Base-by-base conservation (phyloP, 441 rosid species). In the Eruca vesicaria region DNA sequence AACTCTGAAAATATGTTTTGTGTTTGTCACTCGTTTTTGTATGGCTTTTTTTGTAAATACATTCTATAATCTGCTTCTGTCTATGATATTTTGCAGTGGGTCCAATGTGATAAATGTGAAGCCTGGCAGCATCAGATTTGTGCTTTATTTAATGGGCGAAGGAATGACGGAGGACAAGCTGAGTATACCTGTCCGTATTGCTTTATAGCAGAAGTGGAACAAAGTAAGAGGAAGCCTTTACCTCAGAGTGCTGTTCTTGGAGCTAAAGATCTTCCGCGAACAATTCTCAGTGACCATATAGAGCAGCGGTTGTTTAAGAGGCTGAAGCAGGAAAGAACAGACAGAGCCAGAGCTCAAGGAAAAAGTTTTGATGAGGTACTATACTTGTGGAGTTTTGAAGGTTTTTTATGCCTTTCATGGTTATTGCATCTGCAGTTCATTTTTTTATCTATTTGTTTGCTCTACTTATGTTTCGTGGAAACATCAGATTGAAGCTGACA, bases 71-170 rank as follows among this genome's bases (percentile, higher is more conserved):
- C 12, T 67, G 60, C 32, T 58, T 61, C 66, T 68, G 11, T 45
- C 16, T 58, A 78, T 71, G 38, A 73, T 77, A 68, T 66, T 61
- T n/a, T 81, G 84, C 89, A 96, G 99, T 96, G 99, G 99, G 99
- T 96, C 82, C 99, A 96, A 80, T 96, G 99, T 86, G 99, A 96
- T 86, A 94, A 96, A 74, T 96, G 99, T 81, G 99, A 96, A 79
- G 96, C 98, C 19, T 96, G 99, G 99, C 99, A 96, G 79, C 99
- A 96, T 85, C 99, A 96, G 80, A 96, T 96, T 28, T 96, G 99
- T 80, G 96, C 98, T 74, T 81, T 96, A 71, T 96, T 94, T 88
- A 96, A 96, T 82, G 98, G 99, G 68, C 78, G 98, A 80, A 85
- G 99, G 79, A 96, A 94, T 84, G 99, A 94, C 66, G 97, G 98